phyloP scores from a whole-genome alignment of 2,329 filamentous ascomycete genomes.

The Pleomassaria siparia region DNA sequence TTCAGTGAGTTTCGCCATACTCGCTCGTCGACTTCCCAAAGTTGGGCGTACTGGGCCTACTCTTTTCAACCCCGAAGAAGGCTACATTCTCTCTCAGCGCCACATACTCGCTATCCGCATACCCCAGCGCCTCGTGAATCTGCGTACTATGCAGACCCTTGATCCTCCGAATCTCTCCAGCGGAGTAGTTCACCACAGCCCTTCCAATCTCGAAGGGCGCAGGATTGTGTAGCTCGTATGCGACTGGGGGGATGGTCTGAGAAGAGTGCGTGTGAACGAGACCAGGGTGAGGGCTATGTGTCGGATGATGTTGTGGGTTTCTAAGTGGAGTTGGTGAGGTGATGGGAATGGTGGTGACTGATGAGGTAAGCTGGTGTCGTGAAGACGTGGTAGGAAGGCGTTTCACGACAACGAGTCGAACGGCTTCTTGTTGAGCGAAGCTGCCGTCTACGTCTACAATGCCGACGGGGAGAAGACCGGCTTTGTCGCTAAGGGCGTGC shows the following conservation, averaged over 20 bases:
- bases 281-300: slow-evolving; percentile 8
- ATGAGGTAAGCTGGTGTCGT: neutral
- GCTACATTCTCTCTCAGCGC: slow-evolving; percentile 86
- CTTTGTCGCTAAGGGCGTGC: slow-evolving; percentile 76
- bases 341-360: slow-evolving; percentile 8
- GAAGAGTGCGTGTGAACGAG: slow-evolving; percentile 14
- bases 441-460: slow-evolving; percentile 84
- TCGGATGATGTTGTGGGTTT: slow-evolving; percentile 14
- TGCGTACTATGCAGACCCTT: slow-evolving; percentile 81
- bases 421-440: slow-evolving; percentile 91
- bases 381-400: slow-evolving; percentile 37
- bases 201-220: slow-evolving; percentile 73
- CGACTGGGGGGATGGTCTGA: slow-evolving; percentile 8
- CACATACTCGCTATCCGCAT: slow-evolving; percentile 93
- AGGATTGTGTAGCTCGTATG: slow-evolving; percentile 37
- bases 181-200: slow-evolving; percentile 91
- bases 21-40: slow-evolving; percentile 13
- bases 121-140: slow-evolving; percentile 79
- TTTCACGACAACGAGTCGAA: slow-evolving; percentile 79
- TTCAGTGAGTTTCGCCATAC: slow-evolving; percentile 6
- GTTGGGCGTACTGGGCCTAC: slow-evolving; percentile 41
- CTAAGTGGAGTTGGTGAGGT: slow-evolving; percentile 18
- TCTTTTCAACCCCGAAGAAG: slow-evolving; percentile 57
- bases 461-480: slow-evolving; percentile 86
- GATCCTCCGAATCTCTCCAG: slow-evolving; percentile 78